These are phyloP conservation scores for Amylostereum areolatum DNA, from an alignment of 1,284 basidiomycete species.

Conservation along the genomic window DNA sequence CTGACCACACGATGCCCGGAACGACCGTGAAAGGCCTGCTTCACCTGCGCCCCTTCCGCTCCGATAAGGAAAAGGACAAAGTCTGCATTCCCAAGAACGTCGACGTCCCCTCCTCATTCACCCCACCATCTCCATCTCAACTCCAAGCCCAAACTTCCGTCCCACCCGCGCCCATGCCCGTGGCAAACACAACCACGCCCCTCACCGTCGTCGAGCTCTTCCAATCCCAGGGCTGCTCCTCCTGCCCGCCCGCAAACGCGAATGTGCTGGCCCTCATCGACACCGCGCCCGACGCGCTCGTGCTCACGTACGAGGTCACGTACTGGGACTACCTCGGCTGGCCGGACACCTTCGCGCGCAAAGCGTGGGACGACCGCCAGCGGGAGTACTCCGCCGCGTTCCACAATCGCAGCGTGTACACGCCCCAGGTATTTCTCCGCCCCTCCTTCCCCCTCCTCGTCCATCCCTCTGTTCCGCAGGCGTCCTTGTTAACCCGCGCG, in stretches of 20 bases:
- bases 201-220: slow-evolving; percentile 1
- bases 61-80: neutral
- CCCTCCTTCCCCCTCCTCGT: neutral
- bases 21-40: neutral
- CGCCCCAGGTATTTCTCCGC: neutral
- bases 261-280: neutral
- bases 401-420: neutral
- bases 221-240: neutral
- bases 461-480: too few species aligned
- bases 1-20: too few species aligned
- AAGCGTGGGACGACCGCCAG: neutral
- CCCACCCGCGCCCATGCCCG: neutral
- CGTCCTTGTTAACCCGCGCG: neutral
- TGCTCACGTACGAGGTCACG: slow-evolving; percentile 1
- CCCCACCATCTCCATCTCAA: neutral
- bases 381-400: slow-evolving; percentile 1
- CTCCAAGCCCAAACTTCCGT: neutral
- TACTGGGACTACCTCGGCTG: neutral
- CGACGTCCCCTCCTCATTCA: neutral
- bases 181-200: neutral
- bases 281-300: neutral
- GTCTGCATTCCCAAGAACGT: slow-evolving; percentile 1
- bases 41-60: neutral
- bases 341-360: neutral
- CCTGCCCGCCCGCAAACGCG: neutral